Base-by-base conservation (phyloP, 2,329 filamentous ascomycete species). In the Fusarium sarcochroum region DNA sequence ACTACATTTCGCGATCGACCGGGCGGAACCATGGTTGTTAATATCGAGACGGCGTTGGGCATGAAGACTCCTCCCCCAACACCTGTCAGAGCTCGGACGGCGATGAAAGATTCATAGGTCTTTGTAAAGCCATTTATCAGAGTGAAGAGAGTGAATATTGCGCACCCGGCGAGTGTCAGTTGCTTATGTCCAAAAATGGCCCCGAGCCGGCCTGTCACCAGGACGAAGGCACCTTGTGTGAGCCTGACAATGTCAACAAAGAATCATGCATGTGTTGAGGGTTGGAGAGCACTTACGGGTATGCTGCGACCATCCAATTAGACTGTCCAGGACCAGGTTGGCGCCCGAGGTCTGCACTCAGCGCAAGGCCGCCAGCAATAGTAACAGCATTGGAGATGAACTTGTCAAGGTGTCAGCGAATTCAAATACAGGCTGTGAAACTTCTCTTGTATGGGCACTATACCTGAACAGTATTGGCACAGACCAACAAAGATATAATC, bases 121-220 rank as follows among this genome's bases (percentile, higher is more conserved):
- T 74, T 77, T 41, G 78, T 82, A 54, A 86, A 85, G 1, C 79
- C 83, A 47, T 79, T 82, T 11, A 76, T 75, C 2, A 86, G 68
- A 0, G 81, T 81, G 64, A 81, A 85, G 7, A 84, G 17, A 7
- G 77, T 69, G 21, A 84, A 81, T 68, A 81, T 80, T 5, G 30
- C 20, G 8, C 79, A 80, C 8, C 85, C 86, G 52, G 78, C 57
- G 2, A 85, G 69, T 2, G 61, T 77, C 17, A 86, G 73, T 7
- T 78, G 78, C 52, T 84, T 83, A 70, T 87, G 85, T 6, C 86
- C 86, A 64, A 83, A 86, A 2, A 88, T 76, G 45, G 84, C 82
- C 1, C 85, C 86, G 2, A 87, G 75, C 1, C 86, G 81, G 7
- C 86, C 86, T 8, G 80, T 82, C 5, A 85, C 78, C 1, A 88